Evolutionary conservation across 192 early-diverging fungal species (phyloP), one percentile per base, ranked within the genome.

Genomic region (Gaertneriomyces sp.): DNA sequence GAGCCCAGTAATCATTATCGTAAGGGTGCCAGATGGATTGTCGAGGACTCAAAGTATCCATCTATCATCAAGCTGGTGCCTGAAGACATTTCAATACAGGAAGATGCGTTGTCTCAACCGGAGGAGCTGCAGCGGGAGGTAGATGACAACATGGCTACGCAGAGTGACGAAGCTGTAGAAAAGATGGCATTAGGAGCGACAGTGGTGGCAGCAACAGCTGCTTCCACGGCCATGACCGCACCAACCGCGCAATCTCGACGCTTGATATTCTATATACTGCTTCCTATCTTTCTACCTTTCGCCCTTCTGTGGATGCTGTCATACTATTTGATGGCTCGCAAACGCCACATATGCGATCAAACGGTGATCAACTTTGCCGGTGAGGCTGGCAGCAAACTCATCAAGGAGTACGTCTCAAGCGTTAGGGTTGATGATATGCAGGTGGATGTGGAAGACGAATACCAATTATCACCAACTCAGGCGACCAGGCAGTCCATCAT

Each of bases 31-130:
- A 17, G 53, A 19, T 69, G 51, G 51, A 58, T 54, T 50, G 60
- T 69, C 10, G 20, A 55, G 16, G 66, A 77, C 46, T 55, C 63
- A n/a, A n/a, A 68, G 42, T 77, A 77, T 60, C 76, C 76, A 7
- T 70, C 63, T 3, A 75, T 77, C 7, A 69, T 77, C 11, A 25
- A 6, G 16, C 41, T 64, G 2, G 61, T 53, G 45, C 38, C 25
- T 14, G 10, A 58, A 17, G 41, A 58, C 38, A 53, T 6, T 11
- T 17, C 47, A 39, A 39, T 38, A 38, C 11, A 45, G 42, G 44
- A 66, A 39, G 42, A 59, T 17, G 66, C 64, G 33, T 49, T 69
- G 65, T 17, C 16, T 45, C 70, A 51, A 17, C 17, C 39, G 42
- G 54, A 10, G 3, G 39, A 60, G 43, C 20, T 49, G 45, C 5